A percentile compares a stretch with the other conserved stretches of the same genome.
These are phyloP conservation scores for Phytomonas francai DNA, from an alignment of 208 protist species.

Conservation along the genomic window DNA sequence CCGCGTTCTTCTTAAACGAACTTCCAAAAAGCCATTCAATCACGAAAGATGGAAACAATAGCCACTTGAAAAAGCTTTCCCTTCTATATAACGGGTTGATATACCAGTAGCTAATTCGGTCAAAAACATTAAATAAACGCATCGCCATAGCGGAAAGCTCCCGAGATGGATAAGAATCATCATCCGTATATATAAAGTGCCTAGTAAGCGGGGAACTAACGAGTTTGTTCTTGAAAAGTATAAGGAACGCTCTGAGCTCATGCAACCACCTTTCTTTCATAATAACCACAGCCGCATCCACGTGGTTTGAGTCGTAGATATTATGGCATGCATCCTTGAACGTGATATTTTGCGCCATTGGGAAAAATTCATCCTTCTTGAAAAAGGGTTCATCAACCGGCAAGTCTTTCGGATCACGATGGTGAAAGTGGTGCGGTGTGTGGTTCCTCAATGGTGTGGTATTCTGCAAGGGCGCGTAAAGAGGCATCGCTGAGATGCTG, in stretches of 20 bases:
- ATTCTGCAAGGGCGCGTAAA: background rate
- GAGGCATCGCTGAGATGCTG: background rate
- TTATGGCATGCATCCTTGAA: slow-evolving; percentile 3
- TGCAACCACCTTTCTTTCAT: slow-evolving; percentile 16
- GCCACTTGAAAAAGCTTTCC: background rate
- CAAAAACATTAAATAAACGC: background rate
- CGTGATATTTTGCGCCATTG: background rate
- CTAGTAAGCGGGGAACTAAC: background rate
- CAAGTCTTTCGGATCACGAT: background rate
- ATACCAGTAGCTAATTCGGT: background rate
- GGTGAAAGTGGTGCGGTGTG: background rate
- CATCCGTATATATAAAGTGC: background rate
- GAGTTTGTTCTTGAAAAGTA: background rate
- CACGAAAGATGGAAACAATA: background rate
- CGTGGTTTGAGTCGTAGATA: background rate
- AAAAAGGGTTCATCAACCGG: background rate
- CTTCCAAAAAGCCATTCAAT: background rate
- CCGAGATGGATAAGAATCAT: background rate
- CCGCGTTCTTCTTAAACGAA: background rate
- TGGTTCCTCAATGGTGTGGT: background rate
- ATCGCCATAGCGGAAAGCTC: background rate
- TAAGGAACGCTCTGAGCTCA: slow-evolving; percentile 13
- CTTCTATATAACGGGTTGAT: background rate
- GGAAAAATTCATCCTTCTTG: background rate
- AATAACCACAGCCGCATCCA: background rate